Evolutionary conservation across 1,139 yeast species (phyloP).

Genomic region (Kodamaea sp.): DNA sequence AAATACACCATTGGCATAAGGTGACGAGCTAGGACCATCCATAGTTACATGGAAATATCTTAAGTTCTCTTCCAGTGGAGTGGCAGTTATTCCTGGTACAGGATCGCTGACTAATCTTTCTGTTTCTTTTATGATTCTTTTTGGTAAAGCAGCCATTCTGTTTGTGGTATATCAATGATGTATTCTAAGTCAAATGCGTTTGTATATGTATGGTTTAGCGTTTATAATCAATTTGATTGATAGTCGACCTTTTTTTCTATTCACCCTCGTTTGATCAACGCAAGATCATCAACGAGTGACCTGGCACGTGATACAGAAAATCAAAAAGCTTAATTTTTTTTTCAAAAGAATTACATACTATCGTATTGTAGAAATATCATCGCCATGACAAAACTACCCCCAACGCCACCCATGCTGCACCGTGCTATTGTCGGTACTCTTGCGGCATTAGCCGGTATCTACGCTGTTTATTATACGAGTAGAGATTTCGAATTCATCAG

Average conservation of each 20-base stretch:
- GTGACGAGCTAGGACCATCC: conserved; percentile 85
- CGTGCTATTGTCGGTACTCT: conserved; percentile 36
- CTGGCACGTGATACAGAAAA: background rate
- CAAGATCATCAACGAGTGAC: background rate
- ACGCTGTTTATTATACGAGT: conserved; percentile 33
- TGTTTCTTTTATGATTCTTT: conserved; percentile 91
- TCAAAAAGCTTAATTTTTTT: background rate
- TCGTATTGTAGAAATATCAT: background rate
- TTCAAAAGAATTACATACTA: background rate
- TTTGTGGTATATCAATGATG: background rate
- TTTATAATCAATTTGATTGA: no score
- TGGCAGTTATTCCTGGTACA: conserved; percentile 92
- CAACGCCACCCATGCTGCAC: conserved; percentile 36
- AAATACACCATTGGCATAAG: conserved; percentile 77
- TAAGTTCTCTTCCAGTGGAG: conserved; percentile 88
- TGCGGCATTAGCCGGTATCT: conserved; percentile 34
- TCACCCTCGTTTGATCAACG: conserved; percentile 1
- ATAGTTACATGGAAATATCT: conserved; percentile 83
- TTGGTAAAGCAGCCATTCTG: conserved; percentile 66
- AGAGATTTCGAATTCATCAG: conserved; percentile 41
- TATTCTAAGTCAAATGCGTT: no score
- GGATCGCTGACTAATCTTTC: conserved; percentile 91
- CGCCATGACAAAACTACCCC: conserved; percentile 15
- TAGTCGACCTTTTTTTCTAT: conserved; percentile 2
- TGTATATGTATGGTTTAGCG: no score